Percentiles rank a stretch among this genome's conserved stretches.
Conservation (phyloP, 1,139 yeast species). For the Suhomyces atakaporum region DNA sequence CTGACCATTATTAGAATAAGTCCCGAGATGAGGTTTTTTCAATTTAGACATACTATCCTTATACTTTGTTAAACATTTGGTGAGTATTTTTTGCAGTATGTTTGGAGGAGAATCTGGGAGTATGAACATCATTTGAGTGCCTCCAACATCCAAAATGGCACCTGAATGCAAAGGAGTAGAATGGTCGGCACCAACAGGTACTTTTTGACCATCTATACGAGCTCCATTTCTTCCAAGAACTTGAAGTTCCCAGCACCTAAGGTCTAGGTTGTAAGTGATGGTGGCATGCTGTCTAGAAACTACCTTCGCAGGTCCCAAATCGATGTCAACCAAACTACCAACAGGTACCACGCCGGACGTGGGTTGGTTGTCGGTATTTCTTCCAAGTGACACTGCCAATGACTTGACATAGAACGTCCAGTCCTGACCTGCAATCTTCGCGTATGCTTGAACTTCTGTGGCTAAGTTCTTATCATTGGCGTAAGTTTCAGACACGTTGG, state of each 20-base stretch:
- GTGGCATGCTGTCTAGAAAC: slow-evolving; percentile 89
- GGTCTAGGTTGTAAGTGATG: slow-evolving; percentile 72
- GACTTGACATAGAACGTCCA: slow-evolving; percentile 95
- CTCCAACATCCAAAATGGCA: slow-evolving; percentile 89
- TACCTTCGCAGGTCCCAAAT: slow-evolving; percentile 94
- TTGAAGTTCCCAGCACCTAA: slow-evolving; percentile 81
- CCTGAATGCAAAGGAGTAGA: slow-evolving; percentile 74
- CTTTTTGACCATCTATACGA: slow-evolving; percentile 73
- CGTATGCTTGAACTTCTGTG: slow-evolving; percentile 92
- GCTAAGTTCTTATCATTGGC: slow-evolving; percentile 75
- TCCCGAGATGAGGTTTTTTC: slow-evolving; percentile 16
- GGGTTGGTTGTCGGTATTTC: slow-evolving; percentile 65
- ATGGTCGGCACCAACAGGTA: slow-evolving; percentile 43
- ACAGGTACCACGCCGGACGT: slow-evolving; percentile 14
- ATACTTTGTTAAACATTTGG: slow-evolving; percentile 37
- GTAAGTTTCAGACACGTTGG: slow-evolving; percentile 49
- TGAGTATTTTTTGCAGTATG: slow-evolving; percentile 54
- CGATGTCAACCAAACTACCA: slow-evolving; percentile 63
- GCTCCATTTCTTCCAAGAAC: slow-evolving; percentile 92
- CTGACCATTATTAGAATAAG: slow-evolving; percentile 3
- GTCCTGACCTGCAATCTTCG: slow-evolving; percentile 87
- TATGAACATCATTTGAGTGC: slow-evolving; percentile 98
- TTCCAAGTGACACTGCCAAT: slow-evolving; percentile 77
- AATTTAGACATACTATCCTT: slow-evolving; percentile 23
- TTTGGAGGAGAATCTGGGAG: slow-evolving; percentile 87